These are phyloP conservation scores for Olyra latifolia DNA, from an alignment of 176 grass and related monocot genomes.

Conservation along the genomic window DNA sequence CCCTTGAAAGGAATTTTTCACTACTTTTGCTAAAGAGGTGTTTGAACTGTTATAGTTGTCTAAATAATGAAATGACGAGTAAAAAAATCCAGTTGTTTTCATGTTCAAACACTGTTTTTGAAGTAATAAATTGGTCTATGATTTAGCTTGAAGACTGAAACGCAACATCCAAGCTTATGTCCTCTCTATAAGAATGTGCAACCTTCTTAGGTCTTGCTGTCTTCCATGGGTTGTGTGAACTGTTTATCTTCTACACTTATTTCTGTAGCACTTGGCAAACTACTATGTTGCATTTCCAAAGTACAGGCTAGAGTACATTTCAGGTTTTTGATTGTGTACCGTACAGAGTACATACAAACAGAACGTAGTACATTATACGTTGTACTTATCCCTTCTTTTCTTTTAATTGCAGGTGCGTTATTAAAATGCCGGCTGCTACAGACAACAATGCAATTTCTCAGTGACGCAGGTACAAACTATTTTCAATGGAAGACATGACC, in stretches of 20 bases:
- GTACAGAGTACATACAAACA: background rate
- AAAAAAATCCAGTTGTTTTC: background rate
- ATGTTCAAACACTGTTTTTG: background rate
- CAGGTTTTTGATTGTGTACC: background rate
- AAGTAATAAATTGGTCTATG: background rate
- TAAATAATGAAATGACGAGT: background rate
- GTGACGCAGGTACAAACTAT: background rate
- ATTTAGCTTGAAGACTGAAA: background rate
- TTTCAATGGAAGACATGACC: background rate
- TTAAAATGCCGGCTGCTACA: background rate
- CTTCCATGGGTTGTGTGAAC: background rate
- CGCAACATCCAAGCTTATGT: background rate
- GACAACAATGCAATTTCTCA: background rate
- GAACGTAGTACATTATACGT: background rate
- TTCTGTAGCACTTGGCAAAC: background rate
- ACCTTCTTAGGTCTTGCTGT: background rate
- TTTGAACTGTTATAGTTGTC: background rate
- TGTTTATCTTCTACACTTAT: background rate
- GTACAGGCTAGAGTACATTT: background rate
- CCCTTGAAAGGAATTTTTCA: background rate
- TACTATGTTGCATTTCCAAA: background rate
- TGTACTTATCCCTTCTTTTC: background rate
- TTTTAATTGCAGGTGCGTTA: conserved; percentile 1
- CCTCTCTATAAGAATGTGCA: background rate
- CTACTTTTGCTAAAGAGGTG: background rate